Percentiles rank a stretch among this genome's conserved stretches.
Conservation (phyloP, 2,329 filamentous ascomycete species). For the Knufia petricola region DNA sequence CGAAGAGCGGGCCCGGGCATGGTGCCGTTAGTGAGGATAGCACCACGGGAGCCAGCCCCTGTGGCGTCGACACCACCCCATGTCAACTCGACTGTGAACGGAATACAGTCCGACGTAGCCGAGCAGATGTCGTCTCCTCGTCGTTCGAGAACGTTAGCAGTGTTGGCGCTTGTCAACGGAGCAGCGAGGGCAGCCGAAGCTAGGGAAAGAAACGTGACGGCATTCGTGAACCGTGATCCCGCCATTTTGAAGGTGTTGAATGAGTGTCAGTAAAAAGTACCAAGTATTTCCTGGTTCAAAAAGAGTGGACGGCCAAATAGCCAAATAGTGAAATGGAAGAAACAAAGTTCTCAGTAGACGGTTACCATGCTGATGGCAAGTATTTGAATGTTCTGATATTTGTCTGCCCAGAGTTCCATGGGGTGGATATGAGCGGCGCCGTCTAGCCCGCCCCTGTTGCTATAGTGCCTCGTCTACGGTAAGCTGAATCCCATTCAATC, state of each 20-base stretch:
- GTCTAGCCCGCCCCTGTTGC: not conserved
- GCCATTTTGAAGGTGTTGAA: constrained; percentile 3
- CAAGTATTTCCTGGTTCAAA: not conserved
- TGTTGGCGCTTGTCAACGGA: constrained; percentile 4
- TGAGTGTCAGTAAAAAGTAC: not conserved
- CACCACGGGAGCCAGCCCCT: constrained; percentile 38
- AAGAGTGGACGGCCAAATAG: constrained; percentile 3
- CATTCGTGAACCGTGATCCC: constrained; percentile 4
- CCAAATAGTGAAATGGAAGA: constrained; percentile 1
- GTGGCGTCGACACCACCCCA: constrained; percentile 28
- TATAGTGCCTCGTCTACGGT: not conserved
- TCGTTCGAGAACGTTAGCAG: constrained; percentile 32
- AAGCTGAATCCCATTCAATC: not conserved
- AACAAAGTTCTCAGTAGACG: not conserved
- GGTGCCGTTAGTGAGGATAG: constrained; percentile 64
- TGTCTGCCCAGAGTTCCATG: not conserved
- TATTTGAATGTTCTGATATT: not conserved
- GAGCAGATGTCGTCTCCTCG: constrained; percentile 35
- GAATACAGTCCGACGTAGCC: constrained; percentile 27
- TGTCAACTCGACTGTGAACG: constrained; percentile 28
- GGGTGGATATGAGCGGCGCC: not conserved
- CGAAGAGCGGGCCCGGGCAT: constrained; percentile 67
- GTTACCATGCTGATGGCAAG: not conserved
- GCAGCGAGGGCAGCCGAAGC: constrained; percentile 5
- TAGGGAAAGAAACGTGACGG: constrained; percentile 2